Evolutionary conservation across 2,329 filamentous ascomycete genomes (phyloP), one percentile per base, ranked within the genome.

Genomic region (Pezicula neosporulosa): DNA sequence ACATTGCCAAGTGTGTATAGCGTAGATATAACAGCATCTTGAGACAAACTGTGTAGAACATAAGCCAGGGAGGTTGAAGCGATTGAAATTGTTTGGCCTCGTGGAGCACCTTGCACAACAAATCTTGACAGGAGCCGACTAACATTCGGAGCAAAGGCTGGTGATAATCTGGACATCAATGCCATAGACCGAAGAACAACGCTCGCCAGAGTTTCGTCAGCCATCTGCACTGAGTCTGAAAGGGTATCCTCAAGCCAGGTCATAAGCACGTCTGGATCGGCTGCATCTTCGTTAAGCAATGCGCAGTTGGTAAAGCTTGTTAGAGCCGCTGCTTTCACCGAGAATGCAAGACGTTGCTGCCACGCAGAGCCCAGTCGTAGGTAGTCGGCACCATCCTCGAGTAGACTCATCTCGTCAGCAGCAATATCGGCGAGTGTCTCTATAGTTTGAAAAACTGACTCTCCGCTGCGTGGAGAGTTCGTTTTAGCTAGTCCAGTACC

Each of bases 1-100:
- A 96, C 87, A 66, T 99, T 99, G 18, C 94, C 94, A n/a, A 99
- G 78, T 0, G 91, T 94, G 70, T 99, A 99, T 9, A 99, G 76
- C 1, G 92, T 97, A 5, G 92, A 96, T 59, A 99, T 97, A 35
- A 96, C 82, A 35, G 91, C 87, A 73, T 99, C 94, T 61, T 96
- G 89, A 1, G 94, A 96, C 12, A 97, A 78, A 62, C 87, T 78
- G 59, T 86, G 86, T 50, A 99, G 75, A 16, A 95, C 84, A 58
- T 86, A 87, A 2, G 92, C 91, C 33, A 99, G 75, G 60, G 88
- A 94, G 58, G 85, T 83, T n/a, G 92, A 90, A 27, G 93, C 93
- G 33, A 93, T 79, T 2, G 77, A 78, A 41, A 94, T 85, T 12
- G 85, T 89, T 27, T 81, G 75, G 15, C 82, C 80, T 50, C 82